Base-by-base conservation (phyloP, 805 yeast species). In the Wickerhamiella nectarea region DNA sequence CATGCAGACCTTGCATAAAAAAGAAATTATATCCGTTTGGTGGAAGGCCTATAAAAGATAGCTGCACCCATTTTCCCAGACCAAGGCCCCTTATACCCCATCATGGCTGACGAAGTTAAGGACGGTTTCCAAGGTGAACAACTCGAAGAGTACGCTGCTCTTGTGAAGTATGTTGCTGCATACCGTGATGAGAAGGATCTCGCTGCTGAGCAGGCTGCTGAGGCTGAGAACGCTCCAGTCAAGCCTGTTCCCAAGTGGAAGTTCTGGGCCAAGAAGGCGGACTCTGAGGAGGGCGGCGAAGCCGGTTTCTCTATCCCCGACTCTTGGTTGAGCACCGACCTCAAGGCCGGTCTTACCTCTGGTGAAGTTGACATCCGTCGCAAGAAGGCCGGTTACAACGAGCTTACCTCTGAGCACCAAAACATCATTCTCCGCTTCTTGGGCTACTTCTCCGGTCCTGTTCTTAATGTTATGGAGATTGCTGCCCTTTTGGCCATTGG, bases 401-500 rank as follows among this genome's bases (percentile, higher is more conserved):
- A 84, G 70, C 80, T 84, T 80, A 75, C 82, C 55, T 89, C 84
- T 68, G 94, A 83, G 66, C 69, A 75, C 59, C 87, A 80, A 69
- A 80, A 80, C 71, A 56, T 82, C 69, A 59, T 83, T 53, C 66
- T 82, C 55, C 84, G 83, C 74, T 81, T 84, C 66, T 59, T 80
- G 56, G 74, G 78, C 75, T 84, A 82, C 76, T 84, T 84, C 69
- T 79, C 80, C 53, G 94, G 94, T 68, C 94, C 94, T 54, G 82
- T 84, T 67, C 91, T 83, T 70, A 84, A 84, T 78, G 93, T 83
- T 62, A 84, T 84, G 94, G 95, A 84, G 71, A 82, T 87, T 59
- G 95, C 94, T 61, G 95, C 93, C 56, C 71, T 82, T 51, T 71
- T 84, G 66, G 95, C 95, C 60, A 94, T 94, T 53, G 95, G 94